phyloP scores from a whole-genome alignment of 768 basidiomycete species.

The Cyclocybe cylindracea region DNA sequence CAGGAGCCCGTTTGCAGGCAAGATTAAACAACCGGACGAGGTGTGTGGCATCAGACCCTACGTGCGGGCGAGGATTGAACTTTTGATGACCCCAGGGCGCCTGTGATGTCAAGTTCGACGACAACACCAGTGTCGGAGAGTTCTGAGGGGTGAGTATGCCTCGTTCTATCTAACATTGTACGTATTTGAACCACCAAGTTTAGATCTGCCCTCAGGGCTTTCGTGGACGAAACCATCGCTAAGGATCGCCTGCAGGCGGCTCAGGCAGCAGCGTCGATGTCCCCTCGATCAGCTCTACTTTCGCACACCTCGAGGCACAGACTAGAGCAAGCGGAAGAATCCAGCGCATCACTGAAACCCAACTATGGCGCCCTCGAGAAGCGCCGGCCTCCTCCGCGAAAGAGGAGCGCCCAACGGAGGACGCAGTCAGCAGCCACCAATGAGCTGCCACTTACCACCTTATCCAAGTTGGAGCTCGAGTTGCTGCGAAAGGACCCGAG shows the following conservation, averaged over 20 bases:
- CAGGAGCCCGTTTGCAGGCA: too few species aligned
- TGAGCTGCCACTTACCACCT: conserved; percentile 9
- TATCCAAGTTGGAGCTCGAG: conserved; percentile 18
- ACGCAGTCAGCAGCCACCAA: conserved; percentile 8
- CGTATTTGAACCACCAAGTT: background rate
- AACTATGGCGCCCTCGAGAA: conserved; percentile 3
- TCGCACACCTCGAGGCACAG: conserved; percentile 20
- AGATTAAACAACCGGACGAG: too few species aligned
- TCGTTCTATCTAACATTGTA: background rate
- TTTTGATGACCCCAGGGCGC: background rate
- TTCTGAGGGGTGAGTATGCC: conserved; percentile 18
- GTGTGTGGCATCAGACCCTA: background rate
- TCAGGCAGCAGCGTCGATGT: conserved; percentile 13
- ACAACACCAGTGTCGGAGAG: conserved; percentile 22
- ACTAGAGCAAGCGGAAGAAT: background rate
- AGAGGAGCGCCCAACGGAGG: conserved; percentile 12
- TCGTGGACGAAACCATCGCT: conserved; percentile 18
- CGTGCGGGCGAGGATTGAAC: too few species aligned
- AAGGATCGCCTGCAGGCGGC: conserved; percentile 13
- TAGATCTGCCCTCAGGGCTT: conserved; percentile 17
- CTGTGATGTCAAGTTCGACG: conserved; percentile 14
- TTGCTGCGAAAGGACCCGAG: conserved; percentile 18
- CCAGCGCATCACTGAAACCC: background rate
- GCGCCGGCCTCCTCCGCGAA: conserved; percentile 7
- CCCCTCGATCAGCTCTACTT: conserved; percentile 26